These are phyloP conservation scores for Trifolium fragiferum DNA, from an alignment of 306 rosid species.

Conservation along the genomic window DNA sequence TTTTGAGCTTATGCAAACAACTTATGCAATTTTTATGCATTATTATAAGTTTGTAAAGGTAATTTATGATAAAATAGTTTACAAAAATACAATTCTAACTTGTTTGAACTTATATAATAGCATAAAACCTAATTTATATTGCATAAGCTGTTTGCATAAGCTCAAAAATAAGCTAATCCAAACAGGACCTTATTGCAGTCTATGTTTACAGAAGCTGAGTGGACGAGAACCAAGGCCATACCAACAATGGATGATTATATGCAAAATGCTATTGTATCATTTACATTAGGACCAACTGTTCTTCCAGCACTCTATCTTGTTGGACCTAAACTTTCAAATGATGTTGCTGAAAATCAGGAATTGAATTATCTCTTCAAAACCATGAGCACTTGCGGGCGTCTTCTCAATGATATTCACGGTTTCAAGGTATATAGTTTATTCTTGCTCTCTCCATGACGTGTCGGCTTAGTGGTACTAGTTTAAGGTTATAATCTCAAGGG, in stretches of 20 bases:
- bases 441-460: not conserved
- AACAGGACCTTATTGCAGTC: slow-evolving; percentile 62
- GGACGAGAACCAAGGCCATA: slow-evolving; percentile 54
- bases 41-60: too few species aligned
- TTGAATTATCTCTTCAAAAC: slow-evolving; percentile 53
- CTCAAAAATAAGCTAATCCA: too few species aligned
- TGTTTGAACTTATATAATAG: too few species aligned
- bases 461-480: not conserved
- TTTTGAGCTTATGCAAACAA: too few species aligned
- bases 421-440: slow-evolving; percentile 55
- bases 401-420: slow-evolving; percentile 67
- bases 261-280: slow-evolving; percentile 60
- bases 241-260: slow-evolving; percentile 76
- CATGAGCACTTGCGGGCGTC: slow-evolving; percentile 70
- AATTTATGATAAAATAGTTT: too few species aligned
- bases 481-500: not conserved
- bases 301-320: slow-evolving; percentile 75
- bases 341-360: slow-evolving; percentile 48
- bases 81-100: too few species aligned
- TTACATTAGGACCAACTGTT: slow-evolving; percentile 74
- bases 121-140: too few species aligned
- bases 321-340: slow-evolving; percentile 71
- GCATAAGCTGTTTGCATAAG: too few species aligned
- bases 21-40: too few species aligned
- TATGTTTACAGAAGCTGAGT: slow-evolving; percentile 71